Conservation (phyloP, 2,329 filamentous ascomycete genomes). For the Mycosphaerella sp. region DNA sequence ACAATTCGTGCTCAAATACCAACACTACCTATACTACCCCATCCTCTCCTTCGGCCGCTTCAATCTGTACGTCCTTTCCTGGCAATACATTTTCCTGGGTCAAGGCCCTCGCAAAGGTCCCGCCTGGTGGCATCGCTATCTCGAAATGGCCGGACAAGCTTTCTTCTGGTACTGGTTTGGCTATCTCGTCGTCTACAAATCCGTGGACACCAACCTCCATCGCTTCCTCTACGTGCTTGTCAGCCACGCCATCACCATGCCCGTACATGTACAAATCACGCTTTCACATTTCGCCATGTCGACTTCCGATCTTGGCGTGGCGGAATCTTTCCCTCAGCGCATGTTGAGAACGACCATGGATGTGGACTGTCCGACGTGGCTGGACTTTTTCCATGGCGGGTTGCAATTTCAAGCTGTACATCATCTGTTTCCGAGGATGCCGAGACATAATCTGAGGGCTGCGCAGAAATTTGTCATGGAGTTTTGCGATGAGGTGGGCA, state of each 20-base stretch:
- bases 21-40: conserved; percentile 64
- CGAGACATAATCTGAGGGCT: conserved; percentile 60
- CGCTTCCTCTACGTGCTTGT: conserved; percentile 59
- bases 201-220: conserved; percentile 52
- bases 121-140: conserved; percentile 62
- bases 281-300: conserved; percentile 69
- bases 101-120: conserved; percentile 53
- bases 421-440: conserved; percentile 63
- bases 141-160: conserved; percentile 57
- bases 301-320: conserved; percentile 56
- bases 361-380: conserved; percentile 64
- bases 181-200: conserved; percentile 57
- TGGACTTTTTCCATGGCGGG: conserved; percentile 67
- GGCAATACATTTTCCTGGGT: conserved; percentile 56
- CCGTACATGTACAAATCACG: conserved; percentile 66
- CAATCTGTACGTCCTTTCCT: conserved; percentile 64
- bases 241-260: conserved; percentile 60
- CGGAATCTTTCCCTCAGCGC: conserved; percentile 62
- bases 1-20: conserved; percentile 54
- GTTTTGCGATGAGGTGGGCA: conserved; percentile 59
- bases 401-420: conserved; percentile 68
- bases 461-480: conserved; percentile 55
- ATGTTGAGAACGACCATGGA: conserved; percentile 69
- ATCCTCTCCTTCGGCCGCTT: conserved; percentile 61
- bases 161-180: conserved; percentile 65